These are phyloP conservation scores for Hordeum marinum DNA, from an alignment of 176 grass and related monocot species.

Conservation along the genomic window DNA sequence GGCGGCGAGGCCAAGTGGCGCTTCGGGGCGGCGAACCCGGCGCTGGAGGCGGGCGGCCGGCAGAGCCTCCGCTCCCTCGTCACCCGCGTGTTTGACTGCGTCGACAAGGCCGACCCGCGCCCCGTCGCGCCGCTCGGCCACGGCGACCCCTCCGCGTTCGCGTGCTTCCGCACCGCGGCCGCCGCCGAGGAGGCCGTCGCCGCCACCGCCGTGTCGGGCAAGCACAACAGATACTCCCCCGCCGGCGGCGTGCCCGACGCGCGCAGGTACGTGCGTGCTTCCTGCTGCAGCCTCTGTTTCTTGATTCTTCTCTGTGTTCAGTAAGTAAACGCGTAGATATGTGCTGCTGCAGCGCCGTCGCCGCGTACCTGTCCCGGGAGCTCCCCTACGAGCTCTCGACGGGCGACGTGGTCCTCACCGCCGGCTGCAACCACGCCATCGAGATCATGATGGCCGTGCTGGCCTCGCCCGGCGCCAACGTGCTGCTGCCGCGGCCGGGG, in stretches of 20 bases:
- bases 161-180: constrained; percentile 28
- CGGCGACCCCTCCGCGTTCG: constrained; percentile 42
- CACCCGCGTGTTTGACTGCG: neutral
- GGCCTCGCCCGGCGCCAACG: constrained; percentile 38
- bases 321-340: neutral
- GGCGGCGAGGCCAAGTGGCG: constrained; percentile 19
- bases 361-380: constrained; percentile 41
- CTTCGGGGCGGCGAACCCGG: constrained; percentile 27
- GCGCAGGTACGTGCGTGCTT: constrained; percentile 22
- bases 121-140: constrained; percentile 28
- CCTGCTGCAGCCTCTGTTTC: neutral
- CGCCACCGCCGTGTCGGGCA: neutral
- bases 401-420: constrained; percentile 42
- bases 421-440: constrained; percentile 43
- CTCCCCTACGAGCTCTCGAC: constrained; percentile 40
- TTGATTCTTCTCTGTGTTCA: neutral
- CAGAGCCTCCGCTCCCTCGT: constrained; percentile 22
- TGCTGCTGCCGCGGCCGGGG: constrained; percentile 41
- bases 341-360: constrained; percentile 33
- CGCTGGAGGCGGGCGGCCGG: neutral
- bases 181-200: constrained; percentile 9
- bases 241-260: constrained; percentile 6
- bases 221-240: constrained; percentile 19
- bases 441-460: constrained; percentile 44
- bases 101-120: constrained; percentile 16